phyloP scores from a whole-genome alignment of 2,329 filamentous ascomycete species.

The Cadophora sp. region DNA sequence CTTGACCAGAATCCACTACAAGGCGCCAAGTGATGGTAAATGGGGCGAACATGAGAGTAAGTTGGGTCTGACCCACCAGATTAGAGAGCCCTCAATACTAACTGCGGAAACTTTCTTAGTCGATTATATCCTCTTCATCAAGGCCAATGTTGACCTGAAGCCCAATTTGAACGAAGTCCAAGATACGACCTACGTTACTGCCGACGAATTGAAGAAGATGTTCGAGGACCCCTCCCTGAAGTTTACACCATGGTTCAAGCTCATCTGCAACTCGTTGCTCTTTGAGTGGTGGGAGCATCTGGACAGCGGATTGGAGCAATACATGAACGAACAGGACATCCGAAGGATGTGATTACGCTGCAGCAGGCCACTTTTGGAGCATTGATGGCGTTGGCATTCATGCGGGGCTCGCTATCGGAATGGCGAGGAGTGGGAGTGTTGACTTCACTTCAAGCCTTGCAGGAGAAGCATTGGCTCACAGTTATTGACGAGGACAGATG shows the following conservation, averaged over 20 bases:
- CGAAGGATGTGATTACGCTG: slow-evolving; percentile 71
- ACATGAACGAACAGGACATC: slow-evolving; percentile 85
- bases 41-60: slow-evolving; percentile 99
- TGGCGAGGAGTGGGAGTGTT: slow-evolving; percentile 10
- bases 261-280: slow-evolving; percentile 97
- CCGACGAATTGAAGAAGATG: slow-evolving; percentile 82
- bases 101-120: slow-evolving; percentile 58
- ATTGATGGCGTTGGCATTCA: slow-evolving; percentile 14
- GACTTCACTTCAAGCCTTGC: slow-evolving; percentile 6
- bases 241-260: slow-evolving; percentile 99
- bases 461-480: slow-evolving; percentile 15
- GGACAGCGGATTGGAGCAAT: slow-evolving; percentile 81
- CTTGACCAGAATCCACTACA: slow-evolving; percentile 97
- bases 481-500: slow-evolving; percentile 21
- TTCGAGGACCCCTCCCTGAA: slow-evolving; percentile 81
- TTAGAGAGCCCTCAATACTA: slow-evolving; percentile 20
- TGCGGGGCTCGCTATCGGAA: slow-evolving; percentile 6
- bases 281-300: slow-evolving; percentile 97
- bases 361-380: slow-evolving; percentile 16
- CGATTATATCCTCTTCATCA: slow-evolving; percentile 99
- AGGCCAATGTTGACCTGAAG: slow-evolving; percentile 85
- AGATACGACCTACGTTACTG: slow-evolving; percentile 82
- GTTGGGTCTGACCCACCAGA: slow-evolving; percentile 46
- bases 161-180: slow-evolving; percentile 88
- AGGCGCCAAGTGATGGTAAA: slow-evolving; percentile 93